Conservation (phyloP, 1,139 yeast genomes). For the Suhomyces chickasaworum region DNA sequence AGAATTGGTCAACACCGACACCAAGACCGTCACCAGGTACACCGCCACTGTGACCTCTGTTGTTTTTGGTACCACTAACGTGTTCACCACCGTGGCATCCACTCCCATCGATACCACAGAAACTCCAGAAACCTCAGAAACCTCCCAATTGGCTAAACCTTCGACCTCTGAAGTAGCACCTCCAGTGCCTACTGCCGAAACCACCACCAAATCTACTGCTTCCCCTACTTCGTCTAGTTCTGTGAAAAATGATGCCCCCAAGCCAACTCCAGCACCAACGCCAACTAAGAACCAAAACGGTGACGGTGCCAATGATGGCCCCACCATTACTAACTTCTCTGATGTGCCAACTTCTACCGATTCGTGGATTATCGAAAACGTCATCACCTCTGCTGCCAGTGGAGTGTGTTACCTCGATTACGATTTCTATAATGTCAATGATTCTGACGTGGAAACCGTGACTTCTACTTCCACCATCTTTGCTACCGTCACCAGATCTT, state of each 20-base stretch:
- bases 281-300: slow-evolving; percentile 12
- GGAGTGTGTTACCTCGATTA: slow-evolving; percentile 46
- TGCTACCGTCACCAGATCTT: slow-evolving; percentile 36
- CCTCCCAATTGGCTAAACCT: slow-evolving; percentile 11
- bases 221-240: slow-evolving; percentile 14
- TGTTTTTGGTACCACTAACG: slow-evolving; percentile 41
- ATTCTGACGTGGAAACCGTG: slow-evolving; percentile 31
- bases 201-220: slow-evolving; percentile 10
- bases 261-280: slow-evolving; percentile 14
- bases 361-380: slow-evolving; percentile 42
- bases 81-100: slow-evolving; percentile 42
- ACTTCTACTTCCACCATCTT: slow-evolving; percentile 43
- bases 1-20: slow-evolving; percentile 32
- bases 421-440: slow-evolving; percentile 43
- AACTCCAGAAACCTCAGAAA: slow-evolving; percentile 15
- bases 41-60: slow-evolving; percentile 51
- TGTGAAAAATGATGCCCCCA: slow-evolving; percentile 15
- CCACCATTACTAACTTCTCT: slow-evolving; percentile 34
- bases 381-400: slow-evolving; percentile 35
- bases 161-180: slow-evolving; percentile 13
- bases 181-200: slow-evolving; percentile 5
- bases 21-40: slow-evolving; percentile 44
- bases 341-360: slow-evolving; percentile 38
- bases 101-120: slow-evolving; percentile 31
- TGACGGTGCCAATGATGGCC: slow-evolving; percentile 21